phyloP scores from a whole-genome alignment of 441 rosid genomes.

The Cnidoscolus chayamansa region DNA sequence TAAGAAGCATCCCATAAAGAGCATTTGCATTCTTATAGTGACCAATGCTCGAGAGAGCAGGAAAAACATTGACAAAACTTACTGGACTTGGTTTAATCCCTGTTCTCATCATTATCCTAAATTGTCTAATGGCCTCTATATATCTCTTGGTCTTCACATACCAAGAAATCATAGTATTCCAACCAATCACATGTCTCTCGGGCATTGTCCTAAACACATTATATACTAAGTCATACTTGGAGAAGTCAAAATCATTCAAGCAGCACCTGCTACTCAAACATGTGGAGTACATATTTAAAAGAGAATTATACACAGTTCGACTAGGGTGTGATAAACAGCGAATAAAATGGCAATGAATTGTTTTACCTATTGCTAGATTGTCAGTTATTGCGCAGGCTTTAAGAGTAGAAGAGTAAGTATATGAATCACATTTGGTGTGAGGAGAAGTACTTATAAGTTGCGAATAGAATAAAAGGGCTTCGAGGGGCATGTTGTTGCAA shows the following conservation, averaged over 20 bases:
- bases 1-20: conserved; percentile 61
- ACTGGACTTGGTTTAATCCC: conserved; percentile 65
- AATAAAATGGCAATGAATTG: conserved; percentile 72
- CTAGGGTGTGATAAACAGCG: conserved; percentile 63
- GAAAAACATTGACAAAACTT: conserved; percentile 74
- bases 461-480: conserved; percentile 67
- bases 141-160: conserved; percentile 61
- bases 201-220: conserved; percentile 60
- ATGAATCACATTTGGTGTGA: conserved; percentile 51
- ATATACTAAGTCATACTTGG: conserved; percentile 49
- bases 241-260: conserved; percentile 25
- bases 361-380: conserved; percentile 51
- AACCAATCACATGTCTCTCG: conserved; percentile 68
- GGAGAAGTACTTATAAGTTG: conserved; percentile 56
- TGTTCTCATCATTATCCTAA: conserved; percentile 58
- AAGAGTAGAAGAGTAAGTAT: conserved; percentile 78
- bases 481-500: conserved; percentile 65
- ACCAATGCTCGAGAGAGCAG: conserved; percentile 51
- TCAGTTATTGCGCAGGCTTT: conserved; percentile 71
- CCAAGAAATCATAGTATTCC: conserved; percentile 81
- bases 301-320: conserved; percentile 67
- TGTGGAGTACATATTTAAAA: conserved; percentile 70
- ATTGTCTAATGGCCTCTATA: conserved; percentile 49
- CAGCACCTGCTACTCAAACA: conserved; percentile 45
- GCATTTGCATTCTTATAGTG: conserved; percentile 46